phyloP scores from a whole-genome alignment of 2,329 filamentous ascomycete species.

The Alternaria arbusti region DNA sequence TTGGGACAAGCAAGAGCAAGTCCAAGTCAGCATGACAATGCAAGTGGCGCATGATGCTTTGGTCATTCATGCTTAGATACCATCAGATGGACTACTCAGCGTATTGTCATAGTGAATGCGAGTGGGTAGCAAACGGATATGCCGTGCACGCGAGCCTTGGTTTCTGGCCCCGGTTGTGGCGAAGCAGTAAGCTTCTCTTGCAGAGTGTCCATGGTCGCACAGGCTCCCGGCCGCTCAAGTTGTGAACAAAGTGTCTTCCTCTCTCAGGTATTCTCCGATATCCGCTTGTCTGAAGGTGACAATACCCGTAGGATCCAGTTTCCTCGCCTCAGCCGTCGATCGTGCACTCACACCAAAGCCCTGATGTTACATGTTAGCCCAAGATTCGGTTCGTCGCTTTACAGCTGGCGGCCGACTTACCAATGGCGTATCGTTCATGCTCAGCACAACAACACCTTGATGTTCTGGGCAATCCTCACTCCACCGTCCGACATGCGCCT shows the following conservation, averaged over 20 bases:
- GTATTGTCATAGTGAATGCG: background rate
- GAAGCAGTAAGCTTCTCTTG: background rate
- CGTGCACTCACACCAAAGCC: slow-evolving; percentile 93
- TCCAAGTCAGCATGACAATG: slow-evolving; percentile 12
- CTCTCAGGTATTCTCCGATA: slow-evolving; percentile 91
- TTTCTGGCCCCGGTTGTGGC: background rate
- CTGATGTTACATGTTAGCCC: slow-evolving; percentile 52
- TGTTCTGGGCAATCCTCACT: slow-evolving; percentile 93
- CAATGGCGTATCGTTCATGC: slow-evolving; percentile 86
- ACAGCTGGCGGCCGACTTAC: slow-evolving; percentile 47
- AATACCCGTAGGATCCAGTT: slow-evolving; percentile 88
- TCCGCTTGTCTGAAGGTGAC: slow-evolving; percentile 92
- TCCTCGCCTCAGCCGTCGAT: slow-evolving; percentile 80
- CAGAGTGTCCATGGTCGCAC: background rate
- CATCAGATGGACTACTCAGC: background rate
- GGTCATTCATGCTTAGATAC: background rate
- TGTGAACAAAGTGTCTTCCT: slow-evolving; percentile 71
- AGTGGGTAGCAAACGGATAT: slow-evolving; percentile 3
- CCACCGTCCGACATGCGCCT: slow-evolving; percentile 82
- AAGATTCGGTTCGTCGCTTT: background rate
- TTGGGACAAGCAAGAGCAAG: slow-evolving; percentile 20
- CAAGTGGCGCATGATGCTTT: background rate
- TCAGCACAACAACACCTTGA: slow-evolving; percentile 86
- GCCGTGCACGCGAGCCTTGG: background rate
- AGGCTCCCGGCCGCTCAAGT: slow-evolving; percentile 46